Evolutionary conservation across 257 asterid genomes (phyloP).

Genomic region (Hygrophila difformis): DNA sequence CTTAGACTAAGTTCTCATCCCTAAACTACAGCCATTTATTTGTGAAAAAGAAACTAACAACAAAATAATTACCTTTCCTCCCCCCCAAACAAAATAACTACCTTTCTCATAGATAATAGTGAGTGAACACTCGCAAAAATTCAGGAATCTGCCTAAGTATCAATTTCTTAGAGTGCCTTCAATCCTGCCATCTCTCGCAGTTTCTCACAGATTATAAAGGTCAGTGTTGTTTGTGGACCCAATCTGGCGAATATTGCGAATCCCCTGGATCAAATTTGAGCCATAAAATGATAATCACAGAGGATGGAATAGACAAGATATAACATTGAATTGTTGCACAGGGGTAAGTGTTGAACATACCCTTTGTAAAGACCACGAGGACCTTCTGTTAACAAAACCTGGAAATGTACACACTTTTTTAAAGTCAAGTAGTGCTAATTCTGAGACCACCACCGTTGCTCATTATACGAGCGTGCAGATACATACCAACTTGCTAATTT

Average conservation of each 20-base stretch:
- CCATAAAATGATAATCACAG: constrained; percentile 1
- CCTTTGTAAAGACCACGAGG: constrained; percentile 95
- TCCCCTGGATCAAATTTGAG: constrained; percentile 44
- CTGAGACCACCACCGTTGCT: too few relatives aligned
- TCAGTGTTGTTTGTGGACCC: constrained; percentile 89
- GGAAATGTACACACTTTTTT: constrained; percentile 19
- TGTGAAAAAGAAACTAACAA: too few relatives aligned
- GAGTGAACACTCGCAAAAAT: too few relatives aligned
- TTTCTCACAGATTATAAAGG: constrained; percentile 85
- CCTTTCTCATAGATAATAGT: too few relatives aligned
- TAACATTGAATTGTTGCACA: neutral
- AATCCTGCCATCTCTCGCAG: constrained; percentile 72
- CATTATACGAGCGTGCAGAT: too few relatives aligned
- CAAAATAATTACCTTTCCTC: too few relatives aligned
- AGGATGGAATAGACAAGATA: constrained; percentile 7
- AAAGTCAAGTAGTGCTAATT: too few relatives aligned
- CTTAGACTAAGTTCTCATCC: too few relatives aligned
- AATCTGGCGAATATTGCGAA: constrained; percentile 79
- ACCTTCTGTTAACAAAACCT: constrained; percentile 88
- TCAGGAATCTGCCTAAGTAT: too few relatives aligned
- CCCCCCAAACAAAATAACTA: too few relatives aligned
- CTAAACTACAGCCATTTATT: neutral
- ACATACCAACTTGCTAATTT: too few relatives aligned
- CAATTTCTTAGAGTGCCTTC: constrained; percentile 65
- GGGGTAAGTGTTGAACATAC: constrained; percentile 31